Percentiles rank a stretch among this genome's conserved stretches.
These are phyloP conservation scores for Talaromyces proteolyticus DNA, from an alignment of 495 filamentous ascomycete genomes.

Conservation along the genomic window DNA sequence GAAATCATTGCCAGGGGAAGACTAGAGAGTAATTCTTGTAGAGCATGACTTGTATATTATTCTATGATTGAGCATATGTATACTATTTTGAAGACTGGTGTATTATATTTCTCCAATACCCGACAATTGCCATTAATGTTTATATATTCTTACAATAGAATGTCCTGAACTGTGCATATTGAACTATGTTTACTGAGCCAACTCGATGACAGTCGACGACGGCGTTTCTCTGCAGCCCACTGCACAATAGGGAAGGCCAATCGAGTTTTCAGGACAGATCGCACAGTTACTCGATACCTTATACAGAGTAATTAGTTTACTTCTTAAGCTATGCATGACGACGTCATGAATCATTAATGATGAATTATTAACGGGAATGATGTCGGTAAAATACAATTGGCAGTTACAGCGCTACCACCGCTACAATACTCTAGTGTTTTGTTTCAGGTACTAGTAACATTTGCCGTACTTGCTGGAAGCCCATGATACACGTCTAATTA, in stretches of 20 bases:
- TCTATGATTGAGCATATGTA: not conserved
- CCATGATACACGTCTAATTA: not conserved
- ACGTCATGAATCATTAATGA: no score
- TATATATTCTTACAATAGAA: not conserved
- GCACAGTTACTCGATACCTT: not conserved
- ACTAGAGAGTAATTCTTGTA: not conserved
- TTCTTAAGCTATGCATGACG: no score
- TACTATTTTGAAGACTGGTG: not conserved
- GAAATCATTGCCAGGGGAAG: constrained; percentile 14
- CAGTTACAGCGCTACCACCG: no score
- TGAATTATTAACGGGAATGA: not conserved
- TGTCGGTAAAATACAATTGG: no score
- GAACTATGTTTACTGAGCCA: not conserved
- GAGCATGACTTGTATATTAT: not conserved
- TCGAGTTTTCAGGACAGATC: not conserved
- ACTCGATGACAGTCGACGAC: not conserved
- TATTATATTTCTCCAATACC: not conserved
- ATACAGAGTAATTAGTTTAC: no score
- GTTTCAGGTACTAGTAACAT: not conserved
- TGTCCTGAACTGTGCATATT: not conserved
- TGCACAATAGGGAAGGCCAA: not conserved
- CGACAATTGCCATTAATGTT: not conserved
- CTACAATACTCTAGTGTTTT: not conserved
- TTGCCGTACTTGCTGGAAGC: not conserved
- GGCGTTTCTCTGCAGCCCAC: not conserved